Conservation (phyloP, 768 basidiomycete species). For the Suillus brevipes region DNA sequence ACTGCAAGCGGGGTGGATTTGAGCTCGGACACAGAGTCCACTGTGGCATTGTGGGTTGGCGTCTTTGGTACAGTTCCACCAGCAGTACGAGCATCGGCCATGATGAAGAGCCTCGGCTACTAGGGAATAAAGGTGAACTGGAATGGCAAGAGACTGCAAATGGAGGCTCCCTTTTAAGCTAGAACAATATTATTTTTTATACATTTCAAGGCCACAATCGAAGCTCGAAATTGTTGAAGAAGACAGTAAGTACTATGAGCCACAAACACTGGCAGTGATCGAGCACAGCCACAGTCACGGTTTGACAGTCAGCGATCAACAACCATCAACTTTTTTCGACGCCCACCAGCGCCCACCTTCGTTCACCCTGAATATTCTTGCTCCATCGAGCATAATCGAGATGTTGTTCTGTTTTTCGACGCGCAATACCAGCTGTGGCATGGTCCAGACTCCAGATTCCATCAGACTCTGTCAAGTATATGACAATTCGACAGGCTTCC, state of each 20-base stretch:
- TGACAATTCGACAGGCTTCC: background rate
- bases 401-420: no score
- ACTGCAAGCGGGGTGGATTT: conserved; percentile 4
- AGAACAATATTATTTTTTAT: background rate
- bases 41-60: background rate
- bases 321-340: background rate
- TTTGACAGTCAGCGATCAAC: background rate
- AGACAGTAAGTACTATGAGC: no score
- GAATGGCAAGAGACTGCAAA: background rate
- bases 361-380: background rate
- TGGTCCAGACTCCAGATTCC: background rate
- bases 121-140: background rate
- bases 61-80: background rate
- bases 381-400: no score
- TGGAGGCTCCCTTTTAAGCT: background rate
- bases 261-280: no score
- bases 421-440: no score
- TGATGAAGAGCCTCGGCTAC: background rate
- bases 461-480: background rate
- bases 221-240: background rate
- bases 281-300: no score
- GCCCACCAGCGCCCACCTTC: background rate
- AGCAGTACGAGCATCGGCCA: background rate
- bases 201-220: no score
- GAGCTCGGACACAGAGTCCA: background rate